Conservation (phyloP, 2,329 filamentous ascomycete species). For the Exophiala aquamarina region DNA sequence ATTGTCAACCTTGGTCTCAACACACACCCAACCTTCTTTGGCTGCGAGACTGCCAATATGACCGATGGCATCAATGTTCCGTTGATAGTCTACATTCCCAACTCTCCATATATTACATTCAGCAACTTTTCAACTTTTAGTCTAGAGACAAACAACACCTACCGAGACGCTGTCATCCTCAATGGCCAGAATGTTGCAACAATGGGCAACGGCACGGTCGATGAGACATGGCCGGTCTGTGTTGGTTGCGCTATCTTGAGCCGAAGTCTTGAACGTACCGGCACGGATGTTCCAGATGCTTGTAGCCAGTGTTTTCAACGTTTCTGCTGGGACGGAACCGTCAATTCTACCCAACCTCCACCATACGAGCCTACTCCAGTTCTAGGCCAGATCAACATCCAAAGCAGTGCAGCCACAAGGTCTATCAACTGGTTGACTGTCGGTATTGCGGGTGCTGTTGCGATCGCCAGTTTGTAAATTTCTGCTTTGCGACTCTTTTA, state of each 20-base stretch:
- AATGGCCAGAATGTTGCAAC: conserved; percentile 87
- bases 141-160: conserved; percentile 28
- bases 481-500: no score
- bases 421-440: conserved; percentile 12
- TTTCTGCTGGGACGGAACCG: conserved; percentile 94
- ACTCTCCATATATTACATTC: conserved; percentile 72
- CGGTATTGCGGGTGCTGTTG: conserved; percentile 10
- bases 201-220: conserved; percentile 74
- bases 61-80: conserved; percentile 57
- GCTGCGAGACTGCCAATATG: conserved; percentile 68
- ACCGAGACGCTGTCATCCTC: conserved; percentile 77
- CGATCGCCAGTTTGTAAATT: conserved; percentile 9
- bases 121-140: conserved; percentile 66
- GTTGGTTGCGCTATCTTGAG: conserved; percentile 84
- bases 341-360: conserved; percentile 59
- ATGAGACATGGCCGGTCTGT: conserved; percentile 75
- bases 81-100: conserved; percentile 84
- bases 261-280: conserved; percentile 71
- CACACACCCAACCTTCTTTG: conserved; percentile 75
- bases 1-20: conserved; percentile 78
- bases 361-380: conserved; percentile 43
- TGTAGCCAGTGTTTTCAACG: conserved; percentile 74
- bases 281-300: conserved; percentile 65
- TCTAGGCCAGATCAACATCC: conserved; percentile 6
- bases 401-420: conserved; percentile 7